Base-by-base conservation (phyloP, 2,329 filamentous ascomycete genomes). In the Fusarium secorum region DNA sequence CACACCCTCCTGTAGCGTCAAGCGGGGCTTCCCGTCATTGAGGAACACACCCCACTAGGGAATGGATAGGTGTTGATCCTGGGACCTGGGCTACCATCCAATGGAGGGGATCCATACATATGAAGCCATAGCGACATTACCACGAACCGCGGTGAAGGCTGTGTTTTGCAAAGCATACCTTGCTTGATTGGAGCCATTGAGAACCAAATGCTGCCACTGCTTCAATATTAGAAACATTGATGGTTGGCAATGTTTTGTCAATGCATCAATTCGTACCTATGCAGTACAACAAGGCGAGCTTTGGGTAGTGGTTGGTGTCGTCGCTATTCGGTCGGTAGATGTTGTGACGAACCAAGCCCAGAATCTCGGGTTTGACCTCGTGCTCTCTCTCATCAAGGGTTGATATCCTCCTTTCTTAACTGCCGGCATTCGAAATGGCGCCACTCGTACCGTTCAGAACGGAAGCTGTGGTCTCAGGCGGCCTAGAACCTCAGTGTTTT, bases 21-120 rank as follows among this genome's bases (percentile, higher is more conserved):
- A 41, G 62, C 61, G 63, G 71, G 73, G 64, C 69, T 61, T 76
- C 73, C 75, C 75, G 74, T 66, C 60, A 69, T 68, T 57, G 64
- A 46, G 64, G 49, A 44, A 68, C 73, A 73, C 64, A 70, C 73
- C 71, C 64, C 49, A 62, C 64, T 66, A 60, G 54, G 30, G 13
- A 24, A 48, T 56, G 44, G 44, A 46, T 51, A 49, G 61, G 38
- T 45, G 62, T 39, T 26, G 38, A 33, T 46, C 22, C 38, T 30
- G 26, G 44, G 20, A 33, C 22, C 38, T 30, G 26, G 44, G 20
- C 44, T 32, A 30, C 28, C n/a, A 20, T 33, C 52, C 38, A 48
- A 46, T 35, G 52, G 39, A 55, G 39, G 38, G 38, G 52, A 45
- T n/a, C 15, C 20, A 45, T 30, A 14, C 20, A 45, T 30, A 14